These are phyloP conservation scores for Pholiota microspora DNA, from an alignment of 768 basidiomycete genomes.

Conservation along the genomic window DNA sequence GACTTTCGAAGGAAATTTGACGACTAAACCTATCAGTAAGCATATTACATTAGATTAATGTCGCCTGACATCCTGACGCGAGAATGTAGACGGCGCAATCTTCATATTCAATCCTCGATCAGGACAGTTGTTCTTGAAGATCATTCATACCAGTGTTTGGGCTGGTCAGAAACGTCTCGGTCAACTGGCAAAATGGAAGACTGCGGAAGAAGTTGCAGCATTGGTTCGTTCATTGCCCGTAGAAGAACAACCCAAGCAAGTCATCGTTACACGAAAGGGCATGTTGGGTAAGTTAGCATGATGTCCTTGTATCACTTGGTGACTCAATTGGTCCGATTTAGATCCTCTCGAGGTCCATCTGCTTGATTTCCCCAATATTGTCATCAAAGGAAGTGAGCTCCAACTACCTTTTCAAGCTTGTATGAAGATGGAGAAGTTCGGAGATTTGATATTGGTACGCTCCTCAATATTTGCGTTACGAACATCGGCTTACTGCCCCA, in stretches of 20 bases:
- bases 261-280: slow-evolving; percentile 99
- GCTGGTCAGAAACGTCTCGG: slow-evolving; percentile 99
- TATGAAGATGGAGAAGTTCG: slow-evolving; percentile 99
- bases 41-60: slow-evolving; percentile 1
- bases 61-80: slow-evolving; percentile 2
- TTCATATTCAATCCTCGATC: slow-evolving; percentile 99
- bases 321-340: slow-evolving; percentile 23
- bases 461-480: background rate
- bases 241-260: slow-evolving; percentile 99
- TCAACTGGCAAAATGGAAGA: slow-evolving; percentile 99
- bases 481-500: slow-evolving; percentile 10
- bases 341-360: slow-evolving; percentile 97
- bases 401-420: slow-evolving; percentile 99
- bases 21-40: slow-evolving; percentile 96
- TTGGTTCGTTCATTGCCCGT: slow-evolving; percentile 97
- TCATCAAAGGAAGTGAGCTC: slow-evolving; percentile 98
- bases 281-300: slow-evolving; percentile 75
- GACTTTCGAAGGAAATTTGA: slow-evolving; percentile 99
- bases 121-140: slow-evolving; percentile 96
- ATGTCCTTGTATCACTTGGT: background rate
- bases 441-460: slow-evolving; percentile 86
- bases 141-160: slow-evolving; percentile 99
- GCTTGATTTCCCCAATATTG: slow-evolving; percentile 99
- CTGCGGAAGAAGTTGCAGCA: slow-evolving; percentile 99
- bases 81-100: slow-evolving; percentile 76